Percentiles rank a stretch among this genome's conserved stretches.
Conservation (phyloP, 2,329 filamentous ascomycete species). For the Microdochium trichocladiopsis region DNA sequence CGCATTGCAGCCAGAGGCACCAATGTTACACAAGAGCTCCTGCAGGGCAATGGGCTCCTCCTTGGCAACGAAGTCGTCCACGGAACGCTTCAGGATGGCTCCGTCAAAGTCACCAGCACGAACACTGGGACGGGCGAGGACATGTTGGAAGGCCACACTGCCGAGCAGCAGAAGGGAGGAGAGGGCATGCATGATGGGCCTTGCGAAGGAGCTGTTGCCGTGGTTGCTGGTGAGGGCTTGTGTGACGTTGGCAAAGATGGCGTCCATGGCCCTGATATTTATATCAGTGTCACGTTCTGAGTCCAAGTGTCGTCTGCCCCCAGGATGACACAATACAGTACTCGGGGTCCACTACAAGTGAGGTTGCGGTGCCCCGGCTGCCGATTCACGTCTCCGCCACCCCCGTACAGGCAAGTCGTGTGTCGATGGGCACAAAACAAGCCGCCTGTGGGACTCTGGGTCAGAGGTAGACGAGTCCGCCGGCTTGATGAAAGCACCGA, state of each 20-base stretch:
- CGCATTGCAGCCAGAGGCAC: conserved; percentile 42
- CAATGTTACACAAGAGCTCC: conserved; percentile 53
- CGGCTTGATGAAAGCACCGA: not conserved
- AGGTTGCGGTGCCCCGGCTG: not conserved
- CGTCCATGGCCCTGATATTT: not conserved
- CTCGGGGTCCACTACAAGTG: not conserved
- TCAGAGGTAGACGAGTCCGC: not conserved
- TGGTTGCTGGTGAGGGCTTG: conserved; percentile 2
- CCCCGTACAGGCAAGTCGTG: not conserved
- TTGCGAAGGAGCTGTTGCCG: conserved; percentile 5
- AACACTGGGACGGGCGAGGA: conserved; percentile 36
- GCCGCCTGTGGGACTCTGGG: not conserved
- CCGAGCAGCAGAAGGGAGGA: conserved; percentile 43
- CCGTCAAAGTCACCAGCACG: conserved; percentile 21
- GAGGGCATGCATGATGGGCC: conserved; percentile 36
- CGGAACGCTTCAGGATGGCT: conserved; percentile 34
- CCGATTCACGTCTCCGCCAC: not conserved
- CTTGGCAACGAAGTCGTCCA: conserved; percentile 44
- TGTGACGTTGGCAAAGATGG: conserved; percentile 1
- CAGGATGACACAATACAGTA: too few relatives aligned
- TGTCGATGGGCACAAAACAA: not conserved
- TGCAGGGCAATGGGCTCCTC: conserved; percentile 44
- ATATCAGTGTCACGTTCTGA: not conserved
- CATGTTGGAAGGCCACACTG: conserved; percentile 41
- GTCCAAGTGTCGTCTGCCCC: not conserved